Evolutionary conservation across 2,329 filamentous ascomycete species (phyloP).

Genomic region (Penicillium paneum): DNA sequence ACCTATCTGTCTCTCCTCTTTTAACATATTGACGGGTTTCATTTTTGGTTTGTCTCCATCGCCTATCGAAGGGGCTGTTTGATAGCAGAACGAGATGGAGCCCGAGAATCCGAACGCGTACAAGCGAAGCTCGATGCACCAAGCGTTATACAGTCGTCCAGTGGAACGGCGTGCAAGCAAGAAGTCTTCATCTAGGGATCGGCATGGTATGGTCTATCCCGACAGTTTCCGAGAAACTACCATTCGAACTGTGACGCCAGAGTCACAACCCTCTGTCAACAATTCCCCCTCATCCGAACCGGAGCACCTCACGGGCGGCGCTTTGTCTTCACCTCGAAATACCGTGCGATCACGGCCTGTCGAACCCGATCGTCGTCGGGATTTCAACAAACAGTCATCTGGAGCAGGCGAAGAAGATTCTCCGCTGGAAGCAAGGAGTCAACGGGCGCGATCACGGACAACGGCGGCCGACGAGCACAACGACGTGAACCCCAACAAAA

Average conservation of each 20-base stretch:
- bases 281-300: slow-evolving; percentile 40
- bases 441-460: slow-evolving; percentile 41
- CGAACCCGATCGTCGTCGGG: slow-evolving; percentile 35
- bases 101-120: slow-evolving; percentile 41
- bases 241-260: slow-evolving; percentile 48
- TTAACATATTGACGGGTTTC: slow-evolving; percentile 19
- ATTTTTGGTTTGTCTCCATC: slow-evolving; percentile 18
- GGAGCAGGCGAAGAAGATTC: slow-evolving; percentile 35
- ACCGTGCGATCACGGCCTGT: slow-evolving; percentile 33
- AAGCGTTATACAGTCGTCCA: slow-evolving; percentile 38
- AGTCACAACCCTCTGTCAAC: slow-evolving; percentile 36
- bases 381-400: slow-evolving; percentile 29
- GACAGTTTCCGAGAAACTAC: slow-evolving; percentile 45
- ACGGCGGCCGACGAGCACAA: slow-evolving; percentile 44
- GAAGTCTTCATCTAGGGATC: slow-evolving; percentile 47
- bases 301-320: slow-evolving; percentile 32
- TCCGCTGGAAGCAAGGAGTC: slow-evolving; percentile 30
- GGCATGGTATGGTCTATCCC: slow-evolving; percentile 47
- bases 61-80: slow-evolving; percentile 8
- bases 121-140: slow-evolving; percentile 41
- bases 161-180: slow-evolving; percentile 47
- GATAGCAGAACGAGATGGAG: slow-evolving; percentile 36
- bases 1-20: slow-evolving; percentile 20
- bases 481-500: slow-evolving; percentile 35
- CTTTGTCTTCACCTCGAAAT: slow-evolving; percentile 37